Conservation (phyloP, 2,329 filamentous ascomycete genomes). For the Teratosphaeria pseudoeucalypti region DNA sequence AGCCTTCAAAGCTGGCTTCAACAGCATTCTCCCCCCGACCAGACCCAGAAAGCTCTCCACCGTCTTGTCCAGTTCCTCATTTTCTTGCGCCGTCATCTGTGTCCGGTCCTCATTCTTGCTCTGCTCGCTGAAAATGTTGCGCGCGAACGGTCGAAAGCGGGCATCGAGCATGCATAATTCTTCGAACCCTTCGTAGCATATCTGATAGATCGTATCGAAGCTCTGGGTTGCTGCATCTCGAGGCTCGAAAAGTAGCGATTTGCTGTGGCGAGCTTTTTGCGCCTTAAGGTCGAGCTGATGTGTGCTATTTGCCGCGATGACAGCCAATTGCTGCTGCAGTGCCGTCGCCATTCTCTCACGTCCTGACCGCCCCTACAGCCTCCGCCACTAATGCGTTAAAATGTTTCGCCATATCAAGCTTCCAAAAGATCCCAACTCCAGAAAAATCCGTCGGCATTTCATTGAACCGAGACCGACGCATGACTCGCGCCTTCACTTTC, state of each 20-base stretch:
- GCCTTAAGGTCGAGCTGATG: slow-evolving; percentile 86
- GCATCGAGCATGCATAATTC: slow-evolving; percentile 81
- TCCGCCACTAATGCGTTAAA: background rate
- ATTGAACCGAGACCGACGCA: background rate
- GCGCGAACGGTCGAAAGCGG: slow-evolving; percentile 63
- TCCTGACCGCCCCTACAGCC: background rate
- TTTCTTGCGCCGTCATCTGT: slow-evolving; percentile 72
- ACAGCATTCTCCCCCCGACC: slow-evolving; percentile 61
- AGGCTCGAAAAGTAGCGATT: slow-evolving; percentile 88
- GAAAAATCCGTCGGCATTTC: background rate
- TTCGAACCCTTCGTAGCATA: slow-evolving; percentile 81
- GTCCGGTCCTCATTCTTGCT: slow-evolving; percentile 81
- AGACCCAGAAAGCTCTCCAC: slow-evolving; percentile 76
- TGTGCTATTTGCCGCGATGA: slow-evolving; percentile 81
- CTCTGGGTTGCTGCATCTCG: slow-evolving; percentile 76
- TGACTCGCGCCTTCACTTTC: slow-evolving; percentile 1
- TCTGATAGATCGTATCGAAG: slow-evolving; percentile 76
- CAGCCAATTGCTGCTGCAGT: slow-evolving; percentile 86
- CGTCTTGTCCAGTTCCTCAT: slow-evolving; percentile 66
- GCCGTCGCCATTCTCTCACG: slow-evolving; percentile 60
- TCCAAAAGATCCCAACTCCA: background rate
- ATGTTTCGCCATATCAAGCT: background rate
- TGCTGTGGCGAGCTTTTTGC: slow-evolving; percentile 81
- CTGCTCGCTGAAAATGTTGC: slow-evolving; percentile 83
- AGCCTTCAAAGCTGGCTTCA: slow-evolving; percentile 81